These are phyloP conservation scores for Mycena rosella DNA, from an alignment of 768 basidiomycete genomes.

Conservation along the genomic window DNA sequence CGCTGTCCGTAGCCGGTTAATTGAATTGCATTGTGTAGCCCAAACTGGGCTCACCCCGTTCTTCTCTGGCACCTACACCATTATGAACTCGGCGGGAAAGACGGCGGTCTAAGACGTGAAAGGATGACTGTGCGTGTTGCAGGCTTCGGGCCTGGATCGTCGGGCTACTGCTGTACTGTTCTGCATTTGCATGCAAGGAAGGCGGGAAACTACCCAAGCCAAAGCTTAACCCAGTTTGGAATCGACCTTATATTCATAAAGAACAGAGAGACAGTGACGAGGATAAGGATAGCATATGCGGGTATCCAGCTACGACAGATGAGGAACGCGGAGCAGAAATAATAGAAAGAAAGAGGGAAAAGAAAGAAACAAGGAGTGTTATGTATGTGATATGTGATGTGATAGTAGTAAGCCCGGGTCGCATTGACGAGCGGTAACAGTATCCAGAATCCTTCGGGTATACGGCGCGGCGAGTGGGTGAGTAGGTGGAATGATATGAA, in stretches of 20 bases:
- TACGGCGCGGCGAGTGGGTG: constrained; percentile 22
- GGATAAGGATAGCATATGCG: neutral
- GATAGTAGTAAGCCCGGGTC: no score
- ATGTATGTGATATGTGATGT: neutral
- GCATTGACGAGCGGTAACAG: neutral
- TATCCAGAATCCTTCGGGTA: constrained; percentile 33
- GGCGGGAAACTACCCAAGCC: neutral
- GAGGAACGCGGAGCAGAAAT: neutral
- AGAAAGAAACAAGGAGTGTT: constrained; percentile 7
- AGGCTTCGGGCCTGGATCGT: neutral
- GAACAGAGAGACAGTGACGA: neutral
- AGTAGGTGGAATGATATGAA: no score
- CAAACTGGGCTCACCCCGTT: neutral
- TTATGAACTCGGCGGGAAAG: neutral
- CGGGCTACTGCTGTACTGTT: neutral
- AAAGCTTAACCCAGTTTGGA: neutral
- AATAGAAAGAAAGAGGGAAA: neutral
- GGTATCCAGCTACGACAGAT: neutral
- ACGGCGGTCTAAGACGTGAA: neutral
- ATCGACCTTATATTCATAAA: neutral
- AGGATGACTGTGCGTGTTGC: neutral
- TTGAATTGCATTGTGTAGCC: neutral
- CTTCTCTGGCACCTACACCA: constrained; percentile 22
- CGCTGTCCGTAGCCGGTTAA: neutral
- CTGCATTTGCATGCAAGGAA: neutral